phyloP scores from a whole-genome alignment of 2,329 filamentous ascomycete species.

The Orbilia quercus region DNA sequence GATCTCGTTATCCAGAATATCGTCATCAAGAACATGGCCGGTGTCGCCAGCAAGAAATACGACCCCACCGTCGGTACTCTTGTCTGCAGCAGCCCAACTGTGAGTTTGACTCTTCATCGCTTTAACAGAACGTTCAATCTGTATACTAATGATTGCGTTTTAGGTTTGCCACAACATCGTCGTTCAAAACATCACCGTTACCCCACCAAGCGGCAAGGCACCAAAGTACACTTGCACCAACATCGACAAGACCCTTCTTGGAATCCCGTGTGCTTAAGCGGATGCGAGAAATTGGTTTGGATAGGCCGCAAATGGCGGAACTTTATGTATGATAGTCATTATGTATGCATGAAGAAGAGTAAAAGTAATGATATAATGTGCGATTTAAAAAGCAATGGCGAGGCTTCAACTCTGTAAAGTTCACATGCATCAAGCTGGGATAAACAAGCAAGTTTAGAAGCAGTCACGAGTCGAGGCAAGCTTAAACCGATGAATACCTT shows the following conservation, averaged over 20 bases:
- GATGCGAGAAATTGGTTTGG: background rate
- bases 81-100: constrained; percentile 66
- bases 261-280: constrained; percentile 38
- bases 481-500: too few species aligned
- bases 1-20: constrained; percentile 63
- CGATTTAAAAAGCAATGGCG: constrained; percentile 7
- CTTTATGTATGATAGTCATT: background rate
- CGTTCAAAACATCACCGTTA: constrained; percentile 65
- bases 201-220: constrained; percentile 65
- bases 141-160: background rate
- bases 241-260: constrained; percentile 58
- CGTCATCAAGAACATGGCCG: constrained; percentile 69
- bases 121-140: background rate
- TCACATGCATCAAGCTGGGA: too few species aligned
- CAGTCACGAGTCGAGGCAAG: too few species aligned
- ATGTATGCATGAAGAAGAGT: constrained; percentile 23
- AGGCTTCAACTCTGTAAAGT: too few species aligned
- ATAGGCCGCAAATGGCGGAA: background rate
- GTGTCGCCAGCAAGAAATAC: constrained; percentile 67
- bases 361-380: constrained; percentile 46
- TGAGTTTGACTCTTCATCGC: constrained; percentile 62
- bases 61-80: constrained; percentile 66
- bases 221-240: constrained; percentile 66
- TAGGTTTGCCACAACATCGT: constrained; percentile 66
- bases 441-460: too few species aligned